These are phyloP conservation scores for Pythium rishiriense DNA, from an alignment of 352 stramenopile species.

Conservation along the genomic window DNA sequence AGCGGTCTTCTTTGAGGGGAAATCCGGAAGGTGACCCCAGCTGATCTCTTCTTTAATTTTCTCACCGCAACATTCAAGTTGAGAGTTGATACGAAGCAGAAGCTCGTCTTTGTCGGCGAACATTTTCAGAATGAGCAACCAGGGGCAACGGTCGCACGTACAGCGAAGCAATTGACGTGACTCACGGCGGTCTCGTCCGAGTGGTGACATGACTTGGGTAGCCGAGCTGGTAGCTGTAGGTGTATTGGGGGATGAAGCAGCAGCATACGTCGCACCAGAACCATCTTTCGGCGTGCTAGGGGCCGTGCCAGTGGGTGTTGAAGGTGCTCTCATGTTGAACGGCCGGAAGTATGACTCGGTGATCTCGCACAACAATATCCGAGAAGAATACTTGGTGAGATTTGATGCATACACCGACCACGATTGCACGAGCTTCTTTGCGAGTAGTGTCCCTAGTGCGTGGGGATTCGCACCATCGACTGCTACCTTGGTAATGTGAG, in stretches of 20 bases:
- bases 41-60: conserved; percentile 77
- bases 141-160: conserved; percentile 68
- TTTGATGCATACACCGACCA: conserved; percentile 63
- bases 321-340: conserved; percentile 30
- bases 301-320: conserved; percentile 22
- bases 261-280: neutral
- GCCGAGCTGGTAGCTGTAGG: conserved; percentile 2
- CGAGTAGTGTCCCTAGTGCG: conserved; percentile 25
- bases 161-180: conserved; percentile 63
- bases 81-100: conserved; percentile 63
- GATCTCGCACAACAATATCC: conserved; percentile 64
- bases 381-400: conserved; percentile 47
- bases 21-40: conserved; percentile 70
- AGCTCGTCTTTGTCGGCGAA: conserved; percentile 75
- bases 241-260: neutral
- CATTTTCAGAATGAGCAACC: conserved; percentile 69
- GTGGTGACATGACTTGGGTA: conserved; percentile 22
- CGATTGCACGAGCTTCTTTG: conserved; percentile 49
- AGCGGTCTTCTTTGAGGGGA: conserved; percentile 54
- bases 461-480: conserved; percentile 34
- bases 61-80: conserved; percentile 69
- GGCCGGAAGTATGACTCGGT: conserved; percentile 61
- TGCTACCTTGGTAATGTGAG: conserved; percentile 59
- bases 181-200: conserved; percentile 28
- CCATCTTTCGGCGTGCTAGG: conserved; percentile 15